Percentiles rank a stretch among this genome's conserved stretches.
Evolutionary conservation across 345 rosid genomes (phyloP).

Genomic region (Anastatica hierochuntica): DNA sequence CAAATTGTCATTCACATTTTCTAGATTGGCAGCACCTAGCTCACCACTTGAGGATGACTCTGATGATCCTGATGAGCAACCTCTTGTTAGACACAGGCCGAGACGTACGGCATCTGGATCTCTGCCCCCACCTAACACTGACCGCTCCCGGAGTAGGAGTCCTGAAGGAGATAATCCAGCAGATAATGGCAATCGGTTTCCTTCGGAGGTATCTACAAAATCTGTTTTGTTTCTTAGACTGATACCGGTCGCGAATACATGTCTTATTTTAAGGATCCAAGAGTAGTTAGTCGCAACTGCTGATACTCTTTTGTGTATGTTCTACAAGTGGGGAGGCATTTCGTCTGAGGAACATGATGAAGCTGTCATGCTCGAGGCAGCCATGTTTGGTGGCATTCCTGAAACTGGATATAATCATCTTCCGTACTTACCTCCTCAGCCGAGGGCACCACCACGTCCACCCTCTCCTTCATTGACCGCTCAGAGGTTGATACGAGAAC

Average conservation of each 20-base stretch:
- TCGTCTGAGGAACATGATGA: conserved; percentile 98
- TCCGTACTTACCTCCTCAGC: conserved; percentile 32
- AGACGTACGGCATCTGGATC: conserved; percentile 42
- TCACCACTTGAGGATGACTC: conserved; percentile 59
- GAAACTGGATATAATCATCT: conserved; percentile 53
- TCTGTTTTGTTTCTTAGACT: background rate
- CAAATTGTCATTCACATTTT: conserved; percentile 1
- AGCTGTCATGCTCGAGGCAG: conserved; percentile 99
- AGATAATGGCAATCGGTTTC: conserved; percentile 41
- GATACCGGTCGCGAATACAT: background rate
- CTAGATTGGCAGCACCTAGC: conserved; percentile 59
- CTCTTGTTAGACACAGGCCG: conserved; percentile 63
- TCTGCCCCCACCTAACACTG: conserved; percentile 35
- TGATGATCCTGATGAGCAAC: conserved; percentile 65
- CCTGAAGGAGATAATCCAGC: conserved; percentile 44
- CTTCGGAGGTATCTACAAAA: conserved; percentile 43
- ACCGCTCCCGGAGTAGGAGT: conserved; percentile 50
- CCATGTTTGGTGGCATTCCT: conserved; percentile 99
- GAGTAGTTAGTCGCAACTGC: background rate
- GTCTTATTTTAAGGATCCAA: background rate
- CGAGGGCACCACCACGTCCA: conserved; percentile 52
- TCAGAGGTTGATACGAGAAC: conserved; percentile 93
- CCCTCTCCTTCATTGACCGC: conserved; percentile 92
- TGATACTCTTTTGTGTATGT: conserved; percentile 11
- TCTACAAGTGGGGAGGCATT: conserved; percentile 91